These are phyloP conservation scores for Rhododendron vialii DNA, from an alignment of 148 eudicot species.

Conservation along the genomic window DNA sequence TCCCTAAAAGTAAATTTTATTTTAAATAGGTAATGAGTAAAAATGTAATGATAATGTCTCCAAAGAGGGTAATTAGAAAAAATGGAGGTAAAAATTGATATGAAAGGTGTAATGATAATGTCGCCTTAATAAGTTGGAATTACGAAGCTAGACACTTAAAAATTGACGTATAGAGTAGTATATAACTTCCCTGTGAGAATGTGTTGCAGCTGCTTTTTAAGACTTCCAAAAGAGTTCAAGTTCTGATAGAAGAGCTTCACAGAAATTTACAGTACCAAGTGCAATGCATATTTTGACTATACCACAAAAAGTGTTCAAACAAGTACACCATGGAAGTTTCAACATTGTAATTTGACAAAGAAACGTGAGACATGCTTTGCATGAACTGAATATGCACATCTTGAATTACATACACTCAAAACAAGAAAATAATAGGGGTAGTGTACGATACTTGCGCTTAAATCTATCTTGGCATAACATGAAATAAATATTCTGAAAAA, in stretches of 20 bases:
- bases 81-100: too few species aligned
- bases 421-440: background rate
- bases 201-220: background rate
- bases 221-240: constrained; percentile 8
- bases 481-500: background rate
- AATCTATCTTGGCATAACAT: background rate
- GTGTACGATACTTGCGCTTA: background rate
- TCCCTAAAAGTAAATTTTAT: too few species aligned
- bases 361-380: background rate
- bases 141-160: too few species aligned
- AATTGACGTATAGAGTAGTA: too few species aligned
- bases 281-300: constrained; percentile 6
- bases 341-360: background rate
- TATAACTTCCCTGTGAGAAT: background rate
- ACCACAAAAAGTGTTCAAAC: background rate
- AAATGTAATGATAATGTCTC: too few species aligned
- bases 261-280: background rate
- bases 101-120: too few species aligned
- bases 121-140: too few species aligned
- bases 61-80: too few species aligned
- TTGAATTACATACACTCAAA: background rate
- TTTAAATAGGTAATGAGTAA: too few species aligned
- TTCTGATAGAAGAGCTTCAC: background rate
- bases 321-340: background rate
- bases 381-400: background rate